These are phyloP conservation scores for Suillus tomentosus DNA, from an alignment of 768 basidiomycete species.

Conservation along the genomic window DNA sequence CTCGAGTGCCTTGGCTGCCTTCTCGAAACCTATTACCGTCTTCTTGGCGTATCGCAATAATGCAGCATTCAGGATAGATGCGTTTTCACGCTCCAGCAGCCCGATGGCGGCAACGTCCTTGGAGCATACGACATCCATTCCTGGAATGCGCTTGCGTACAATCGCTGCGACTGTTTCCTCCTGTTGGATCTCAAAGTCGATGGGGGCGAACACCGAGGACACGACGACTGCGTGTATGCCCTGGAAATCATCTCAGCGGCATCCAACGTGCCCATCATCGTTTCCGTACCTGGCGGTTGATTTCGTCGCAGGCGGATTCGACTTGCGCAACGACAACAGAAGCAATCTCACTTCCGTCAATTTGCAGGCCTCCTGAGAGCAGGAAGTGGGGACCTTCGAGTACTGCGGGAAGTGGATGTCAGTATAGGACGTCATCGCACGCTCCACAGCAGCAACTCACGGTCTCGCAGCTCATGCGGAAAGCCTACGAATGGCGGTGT, in stretches of 20 bases:
- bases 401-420: slow-evolving; percentile 16
- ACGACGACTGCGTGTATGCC: slow-evolving; percentile 41
- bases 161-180: slow-evolving; percentile 49
- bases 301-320: slow-evolving; percentile 42
- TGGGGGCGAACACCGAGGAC: slow-evolving; percentile 50
- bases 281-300: slow-evolving; percentile 33
- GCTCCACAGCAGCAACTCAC: slow-evolving; percentile 26
- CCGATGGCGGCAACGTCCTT: slow-evolving; percentile 61
- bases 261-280: neutral
- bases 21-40: slow-evolving; percentile 56
- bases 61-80: slow-evolving; percentile 66
- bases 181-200: slow-evolving; percentile 46
- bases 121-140: slow-evolving; percentile 52
- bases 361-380: slow-evolving; percentile 44
- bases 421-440: slow-evolving; percentile 15
- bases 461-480: slow-evolving; percentile 35
- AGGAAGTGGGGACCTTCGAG: slow-evolving; percentile 34
- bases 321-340: slow-evolving; percentile 47
- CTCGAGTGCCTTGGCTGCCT: slow-evolving; percentile 48
- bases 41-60: slow-evolving; percentile 58
- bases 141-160: slow-evolving; percentile 40
- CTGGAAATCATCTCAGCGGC: slow-evolving; percentile 14
- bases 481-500: slow-evolving; percentile 60
- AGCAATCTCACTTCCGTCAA: slow-evolving; percentile 49
- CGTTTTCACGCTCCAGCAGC: slow-evolving; percentile 66